Base-by-base conservation (phyloP, 306 rosid genomes). In the Spatholobus suberectus region DNA sequence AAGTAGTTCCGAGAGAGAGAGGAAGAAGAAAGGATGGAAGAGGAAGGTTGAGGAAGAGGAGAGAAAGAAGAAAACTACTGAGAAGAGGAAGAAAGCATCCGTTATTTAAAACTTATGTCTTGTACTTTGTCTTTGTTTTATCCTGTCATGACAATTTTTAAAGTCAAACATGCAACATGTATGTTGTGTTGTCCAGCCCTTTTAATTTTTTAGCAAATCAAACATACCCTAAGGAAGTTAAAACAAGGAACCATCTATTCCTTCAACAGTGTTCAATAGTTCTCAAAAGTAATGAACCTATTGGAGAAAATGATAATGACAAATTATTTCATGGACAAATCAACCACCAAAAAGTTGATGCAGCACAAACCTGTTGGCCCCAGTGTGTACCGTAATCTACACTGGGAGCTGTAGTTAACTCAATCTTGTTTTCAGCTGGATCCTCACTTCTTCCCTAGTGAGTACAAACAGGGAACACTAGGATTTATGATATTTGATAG, bases 321-420 rank as follows among this genome's bases (percentile, higher is more conserved):
- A 71, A 61, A 34, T 35, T 37, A 63, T 17, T 63, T 63, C 44
- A 17, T 32, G 70, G 67, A 37, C n/a, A 70, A 62, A 35, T 27
- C 40, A 21, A 15, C 20, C 70, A 78, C 21, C 54, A 46, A 83
- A 29, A 75, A 20, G 35, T 51, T 24, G 17, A 70, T 52, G 40
- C n/a, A 52, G 83, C 32, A 87, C 76, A 74, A 26, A 96, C 99
- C 98, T 96, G 98, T 82, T 94, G 99, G 38, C 98, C 99, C 99
- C 99, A 96, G 57, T 96, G 99, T 47, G 99, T 96, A 63, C 88
- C 75, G 58, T 74, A 69, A 61, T 88, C 85, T 59, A 73, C 78
- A 81, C 97, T 92, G 27, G 99, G 99, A 70, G 97, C 97, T 14
- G 99, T 96, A 69, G 97, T 90, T 92, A 96, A 85, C 89, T 96